These are phyloP conservation scores for Fomitopsis betulina DNA, from an alignment of 1,284 basidiomycete genomes.

Conservation along the genomic window DNA sequence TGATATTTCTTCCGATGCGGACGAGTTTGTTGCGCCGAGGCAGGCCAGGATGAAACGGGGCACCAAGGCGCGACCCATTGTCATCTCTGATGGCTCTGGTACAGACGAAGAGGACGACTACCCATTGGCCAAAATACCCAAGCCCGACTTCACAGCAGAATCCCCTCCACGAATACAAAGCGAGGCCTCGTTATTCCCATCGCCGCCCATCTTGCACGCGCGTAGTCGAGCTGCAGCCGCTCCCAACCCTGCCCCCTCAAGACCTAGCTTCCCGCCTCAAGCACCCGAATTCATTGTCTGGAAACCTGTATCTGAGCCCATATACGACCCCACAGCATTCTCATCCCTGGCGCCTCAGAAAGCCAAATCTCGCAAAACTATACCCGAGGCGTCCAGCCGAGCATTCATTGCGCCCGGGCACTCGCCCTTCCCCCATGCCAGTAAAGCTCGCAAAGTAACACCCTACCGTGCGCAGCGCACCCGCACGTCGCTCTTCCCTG, in stretches of 20 bases:
- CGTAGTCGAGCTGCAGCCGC: not conserved
- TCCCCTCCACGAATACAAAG: not conserved
- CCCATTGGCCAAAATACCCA: constrained; percentile 4
- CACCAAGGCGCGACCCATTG: constrained; percentile 22
- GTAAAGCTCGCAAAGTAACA: constrained; percentile 55
- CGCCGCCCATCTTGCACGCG: not conserved
- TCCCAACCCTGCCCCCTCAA: constrained; percentile 8
- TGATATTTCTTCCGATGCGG: not conserved
- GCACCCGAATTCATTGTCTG: constrained; percentile 14
- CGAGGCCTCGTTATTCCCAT: not conserved
- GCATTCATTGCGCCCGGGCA: not conserved
- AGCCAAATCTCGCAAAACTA: constrained; percentile 52
- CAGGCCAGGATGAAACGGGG: constrained; percentile 8
- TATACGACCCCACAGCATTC: not conserved
- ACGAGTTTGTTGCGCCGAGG: constrained; percentile 5
- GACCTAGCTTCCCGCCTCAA: constrained; percentile 4
- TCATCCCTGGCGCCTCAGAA: not conserved
- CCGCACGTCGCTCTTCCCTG: constrained; percentile 34
- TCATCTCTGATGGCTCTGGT: constrained; percentile 42
- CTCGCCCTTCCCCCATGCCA: not conserved
- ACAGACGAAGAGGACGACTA: constrained; percentile 12
- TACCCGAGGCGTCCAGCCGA: constrained; percentile 48
- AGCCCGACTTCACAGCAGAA: constrained; percentile 1
- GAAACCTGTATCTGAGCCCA: constrained; percentile 26
- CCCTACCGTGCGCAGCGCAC: constrained; percentile 47